Conservation (phyloP, 345 rosid genomes). For the Citrus reticulata region DNA sequence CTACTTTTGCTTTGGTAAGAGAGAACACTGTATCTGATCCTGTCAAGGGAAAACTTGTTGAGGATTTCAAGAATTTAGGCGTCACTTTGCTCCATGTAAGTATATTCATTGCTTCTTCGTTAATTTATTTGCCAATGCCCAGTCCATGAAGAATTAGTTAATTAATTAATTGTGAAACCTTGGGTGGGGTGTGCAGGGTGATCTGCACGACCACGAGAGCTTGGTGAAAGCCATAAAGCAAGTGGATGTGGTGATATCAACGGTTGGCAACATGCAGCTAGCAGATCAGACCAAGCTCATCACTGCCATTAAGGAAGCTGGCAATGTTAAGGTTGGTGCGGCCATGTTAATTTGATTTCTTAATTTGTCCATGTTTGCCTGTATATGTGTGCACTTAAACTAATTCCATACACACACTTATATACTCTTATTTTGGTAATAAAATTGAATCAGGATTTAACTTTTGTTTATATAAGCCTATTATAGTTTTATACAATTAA, state of each 20-base stretch:
- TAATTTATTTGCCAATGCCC: too few relatives aligned
- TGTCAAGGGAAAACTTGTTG: conserved; percentile 43
- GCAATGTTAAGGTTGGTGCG: conserved; percentile 62
- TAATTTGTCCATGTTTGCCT: too few relatives aligned
- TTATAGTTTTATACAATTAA: too few relatives aligned
- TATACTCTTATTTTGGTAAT: too few relatives aligned
- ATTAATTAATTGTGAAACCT: background rate
- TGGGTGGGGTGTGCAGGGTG: conserved; percentile 36
- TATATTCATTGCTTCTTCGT: background rate
- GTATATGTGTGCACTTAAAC: too few relatives aligned
- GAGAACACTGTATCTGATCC: conserved; percentile 50
- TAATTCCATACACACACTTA: too few relatives aligned
- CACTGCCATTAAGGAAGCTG: conserved; percentile 82
- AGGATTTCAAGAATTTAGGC: conserved; percentile 53
- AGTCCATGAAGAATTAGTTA: background rate
- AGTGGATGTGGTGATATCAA: conserved; percentile 79
- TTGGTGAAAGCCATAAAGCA: conserved; percentile 67
- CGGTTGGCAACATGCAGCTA: conserved; percentile 45
- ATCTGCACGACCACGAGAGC: conserved; percentile 59
- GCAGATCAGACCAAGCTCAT: conserved; percentile 75
- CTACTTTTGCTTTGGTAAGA: conserved; percentile 60
- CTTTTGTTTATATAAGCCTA: too few relatives aligned
- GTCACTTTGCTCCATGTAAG: conserved; percentile 55
- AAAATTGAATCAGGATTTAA: too few relatives aligned
- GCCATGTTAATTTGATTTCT: too few relatives aligned